Percentiles rank a stretch among this genome's conserved stretches.
Conservation (phyloP, 108 stramenopile genomes). For the Asterionellopsis glacialis region DNA sequence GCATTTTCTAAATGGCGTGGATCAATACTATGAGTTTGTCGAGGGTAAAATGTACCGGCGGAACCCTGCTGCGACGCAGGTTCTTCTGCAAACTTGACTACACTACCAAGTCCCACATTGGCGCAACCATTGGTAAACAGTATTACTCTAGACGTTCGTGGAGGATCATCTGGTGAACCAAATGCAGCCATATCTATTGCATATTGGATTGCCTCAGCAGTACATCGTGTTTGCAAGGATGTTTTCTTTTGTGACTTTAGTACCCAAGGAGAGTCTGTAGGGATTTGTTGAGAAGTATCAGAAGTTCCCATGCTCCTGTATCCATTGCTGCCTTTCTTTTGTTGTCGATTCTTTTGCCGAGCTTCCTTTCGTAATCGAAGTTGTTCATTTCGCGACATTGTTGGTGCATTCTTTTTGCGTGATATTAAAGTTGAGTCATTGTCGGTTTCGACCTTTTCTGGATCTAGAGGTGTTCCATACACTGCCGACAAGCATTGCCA, state of each 20-base stretch:
- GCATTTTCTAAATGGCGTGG: conserved; percentile 21
- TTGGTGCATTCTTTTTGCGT: neutral
- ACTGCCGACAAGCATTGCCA: conserved; percentile 28
- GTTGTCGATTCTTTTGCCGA: conserved; percentile 4
- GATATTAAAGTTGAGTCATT: neutral
- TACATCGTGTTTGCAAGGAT: conserved; percentile 23
- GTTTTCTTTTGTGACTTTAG: neutral
- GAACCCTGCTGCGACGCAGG: neutral
- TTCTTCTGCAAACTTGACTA: conserved; percentile 11
- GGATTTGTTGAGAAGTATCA: neutral
- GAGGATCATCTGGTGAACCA: neutral
- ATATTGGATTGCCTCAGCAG: conserved; percentile 45
- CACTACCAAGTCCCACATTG: conserved; percentile 46
- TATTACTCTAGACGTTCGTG: conserved; percentile 34
- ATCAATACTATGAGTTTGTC: conserved; percentile 18
- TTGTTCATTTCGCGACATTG: conserved; percentile 28
- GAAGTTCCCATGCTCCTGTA: neutral
- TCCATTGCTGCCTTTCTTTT: no score
- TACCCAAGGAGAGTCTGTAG: conserved; percentile 34
- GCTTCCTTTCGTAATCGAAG: conserved; percentile 35
- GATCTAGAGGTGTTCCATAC: conserved; percentile 21
- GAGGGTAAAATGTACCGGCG: neutral
- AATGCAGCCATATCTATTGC: conserved; percentile 35
- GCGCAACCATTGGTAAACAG: conserved; percentile 62
- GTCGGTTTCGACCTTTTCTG: conserved; percentile 5